Percentiles rank a stretch among this genome's conserved stretches.
phyloP scores from a whole-genome alignment of 768 basidiomycete genomes.

The Pulveroboletus frians region DNA sequence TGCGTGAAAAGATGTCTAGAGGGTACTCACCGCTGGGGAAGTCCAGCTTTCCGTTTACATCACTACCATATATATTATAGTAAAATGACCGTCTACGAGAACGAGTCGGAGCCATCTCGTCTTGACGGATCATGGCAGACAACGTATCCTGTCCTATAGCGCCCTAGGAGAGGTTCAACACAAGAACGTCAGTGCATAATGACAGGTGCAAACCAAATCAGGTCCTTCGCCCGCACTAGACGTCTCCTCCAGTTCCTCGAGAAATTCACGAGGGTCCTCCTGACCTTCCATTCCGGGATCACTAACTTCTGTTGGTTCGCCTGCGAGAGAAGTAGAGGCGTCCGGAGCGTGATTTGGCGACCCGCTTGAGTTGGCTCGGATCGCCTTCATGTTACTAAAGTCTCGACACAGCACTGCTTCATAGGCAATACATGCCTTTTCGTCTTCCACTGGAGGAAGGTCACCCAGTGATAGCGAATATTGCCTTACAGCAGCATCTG shows the following conservation, averaged over 20 bases:
- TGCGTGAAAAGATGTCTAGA: neutral
- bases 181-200: neutral
- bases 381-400: conserved; percentile 34
- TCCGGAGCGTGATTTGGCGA: conserved; percentile 8
- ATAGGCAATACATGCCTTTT: conserved; percentile 39
- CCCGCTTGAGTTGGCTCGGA: conserved; percentile 18
- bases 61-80: conserved; percentile 35
- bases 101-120: conserved; percentile 58
- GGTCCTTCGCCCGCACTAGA: conserved; percentile 10
- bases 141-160: conserved; percentile 67
- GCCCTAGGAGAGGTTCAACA: conserved; percentile 42
- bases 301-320: conserved; percentile 11
- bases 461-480: conserved; percentile 51
- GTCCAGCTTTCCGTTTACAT: conserved; percentile 45
- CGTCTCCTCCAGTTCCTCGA: conserved; percentile 16
- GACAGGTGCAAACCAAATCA: conserved; percentile 22
- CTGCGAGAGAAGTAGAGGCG: conserved; percentile 1
- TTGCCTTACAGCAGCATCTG: conserved; percentile 42
- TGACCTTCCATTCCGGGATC: conserved; percentile 7
- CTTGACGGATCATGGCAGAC: conserved; percentile 67
- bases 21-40: conserved; percentile 50
- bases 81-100: conserved; percentile 54
- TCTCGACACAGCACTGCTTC: conserved; percentile 54
- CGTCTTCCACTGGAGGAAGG: conserved; percentile 51
- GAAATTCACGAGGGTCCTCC: conserved; percentile 17